Evolutionary conservation across 2,329 filamentous ascomycete genomes (phyloP), one percentile per base, ranked within the genome.

Genomic region (Chrysosporium queenslandicum): DNA sequence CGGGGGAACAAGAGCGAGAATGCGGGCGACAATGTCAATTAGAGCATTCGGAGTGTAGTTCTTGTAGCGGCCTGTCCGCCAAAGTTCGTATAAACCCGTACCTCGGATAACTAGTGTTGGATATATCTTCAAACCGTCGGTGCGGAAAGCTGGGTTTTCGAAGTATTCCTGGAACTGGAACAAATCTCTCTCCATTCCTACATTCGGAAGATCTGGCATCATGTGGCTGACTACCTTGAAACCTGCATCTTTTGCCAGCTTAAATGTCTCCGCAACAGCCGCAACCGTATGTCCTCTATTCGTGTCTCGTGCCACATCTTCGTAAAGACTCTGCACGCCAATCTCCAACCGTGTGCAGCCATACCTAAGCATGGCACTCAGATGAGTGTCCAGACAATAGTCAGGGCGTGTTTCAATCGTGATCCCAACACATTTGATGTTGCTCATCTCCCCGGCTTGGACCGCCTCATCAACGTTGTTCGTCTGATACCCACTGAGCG

Each of bases 201-300:
- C 92, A 62, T 98, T 98, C 2, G 92, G 92, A 45, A 98, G 72
- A 66, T 98, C 92, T 1, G 92, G 92, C 92, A 98, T 98, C 92
- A 98, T 98, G 71, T 98, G 92, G 59, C 87, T 94, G 57, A 98
- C 92, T 0, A 98, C 92, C 69, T 98, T 98, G 78, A 95, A 98
- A 0, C 92, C 92, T 4, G 94, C 89, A 68, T 98, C 94, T 70
- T 98, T 98, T 58, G 92, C 83, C n/a, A 96, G 77, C 60, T 87
- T 94, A 67, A 98, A 98, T 0, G 92, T 98, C 70, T 98, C 90
- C 27, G 89, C 91, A 0, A 98, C 92, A 0, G 94, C 81, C 5
- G 89, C 88, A 21, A 98, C 92, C 0, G 92, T 98, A 68, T 98
- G 92, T 0, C 92, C 92, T 64, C 92, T 81, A 69, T 98, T 98